These are phyloP conservation scores for Chondrus crispus DNA, from an alignment of 23 red algal genomes.

Conservation along the genomic window DNA sequence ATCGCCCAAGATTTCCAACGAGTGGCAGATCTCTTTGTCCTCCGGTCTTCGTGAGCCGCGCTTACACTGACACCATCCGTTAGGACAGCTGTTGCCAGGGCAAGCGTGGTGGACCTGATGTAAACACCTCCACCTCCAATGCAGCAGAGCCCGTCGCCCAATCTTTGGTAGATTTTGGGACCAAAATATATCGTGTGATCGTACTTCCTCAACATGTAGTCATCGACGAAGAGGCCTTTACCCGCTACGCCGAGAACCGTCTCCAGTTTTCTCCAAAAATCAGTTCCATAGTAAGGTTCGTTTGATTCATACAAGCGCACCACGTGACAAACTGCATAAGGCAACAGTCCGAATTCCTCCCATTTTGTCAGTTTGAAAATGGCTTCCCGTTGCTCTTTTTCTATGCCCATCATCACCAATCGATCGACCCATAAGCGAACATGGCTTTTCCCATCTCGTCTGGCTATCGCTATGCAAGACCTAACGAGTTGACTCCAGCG, in stretches of 20 bases:
- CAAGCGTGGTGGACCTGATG: not conserved
- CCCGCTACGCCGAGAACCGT: constrained; percentile 12
- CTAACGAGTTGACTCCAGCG: constrained; percentile 20
- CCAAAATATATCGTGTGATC: not conserved
- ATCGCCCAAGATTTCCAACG: constrained; percentile 5
- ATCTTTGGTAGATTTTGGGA: not conserved
- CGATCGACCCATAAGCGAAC: constrained; percentile 9
- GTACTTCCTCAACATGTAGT: constrained; percentile 13
- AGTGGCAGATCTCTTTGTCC: not conserved
- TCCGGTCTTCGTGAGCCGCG: not conserved
- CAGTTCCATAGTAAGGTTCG: not conserved
- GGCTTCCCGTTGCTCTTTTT: not conserved
- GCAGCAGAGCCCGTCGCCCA: not conserved
- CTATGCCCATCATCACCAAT: not conserved
- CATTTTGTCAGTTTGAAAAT: not conserved
- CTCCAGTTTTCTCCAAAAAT: constrained; percentile 30
- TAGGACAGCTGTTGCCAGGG: not conserved
- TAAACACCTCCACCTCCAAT: not conserved
- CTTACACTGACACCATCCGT: not conserved
- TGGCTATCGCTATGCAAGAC: constrained; percentile 1
- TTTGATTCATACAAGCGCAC: not conserved
- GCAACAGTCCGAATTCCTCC: not conserved
- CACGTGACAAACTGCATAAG: not conserved
- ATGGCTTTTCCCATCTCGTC: not conserved
- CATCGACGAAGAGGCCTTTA: constrained; percentile 7